Percentiles rank a stretch among this genome's conserved stretches.
Conservation (phyloP, 108 stramenopile species). For the Nannochloropsis salina region DNA sequence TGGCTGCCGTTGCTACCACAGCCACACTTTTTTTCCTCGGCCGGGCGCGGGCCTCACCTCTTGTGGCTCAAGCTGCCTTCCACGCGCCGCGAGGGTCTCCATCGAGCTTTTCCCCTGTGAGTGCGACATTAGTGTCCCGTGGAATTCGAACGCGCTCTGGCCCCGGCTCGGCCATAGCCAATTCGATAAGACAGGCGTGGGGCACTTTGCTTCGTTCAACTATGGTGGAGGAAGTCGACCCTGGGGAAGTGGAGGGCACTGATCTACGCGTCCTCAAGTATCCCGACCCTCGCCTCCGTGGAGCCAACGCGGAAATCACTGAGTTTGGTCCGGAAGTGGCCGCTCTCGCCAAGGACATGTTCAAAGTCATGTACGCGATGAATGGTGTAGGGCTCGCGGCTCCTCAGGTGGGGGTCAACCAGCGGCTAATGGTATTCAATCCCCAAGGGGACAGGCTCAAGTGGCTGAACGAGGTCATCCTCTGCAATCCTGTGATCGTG, state of each 20-base stretch:
- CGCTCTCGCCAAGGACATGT: constrained; percentile 80
- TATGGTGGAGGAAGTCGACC: constrained; percentile 31
- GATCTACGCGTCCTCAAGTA: constrained; percentile 78
- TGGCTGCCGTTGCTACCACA: constrained; percentile 16
- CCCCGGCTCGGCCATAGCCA: not conserved
- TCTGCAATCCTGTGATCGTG: constrained; percentile 75
- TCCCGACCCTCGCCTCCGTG: constrained; percentile 79
- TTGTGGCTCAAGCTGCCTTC: not conserved
- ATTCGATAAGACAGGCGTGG: not conserved
- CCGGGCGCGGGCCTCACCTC: not conserved
- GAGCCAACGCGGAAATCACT: constrained; percentile 64
- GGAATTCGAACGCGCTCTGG: not conserved
- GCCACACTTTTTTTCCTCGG: constrained; percentile 2
- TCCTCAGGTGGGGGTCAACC: constrained; percentile 73
- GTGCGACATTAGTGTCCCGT: not conserved
- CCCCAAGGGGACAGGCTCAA: constrained; percentile 68
- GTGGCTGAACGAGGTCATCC: constrained; percentile 69
- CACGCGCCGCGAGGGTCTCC: not conserved
- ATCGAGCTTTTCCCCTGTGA: not conserved
- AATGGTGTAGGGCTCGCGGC: constrained; percentile 83
- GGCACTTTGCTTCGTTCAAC: not conserved
- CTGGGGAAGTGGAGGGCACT: constrained; percentile 47
- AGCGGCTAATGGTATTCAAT: constrained; percentile 86
- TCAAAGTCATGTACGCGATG: constrained; percentile 87
- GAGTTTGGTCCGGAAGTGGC: constrained; percentile 63